Evolutionary conservation across 2,329 filamentous ascomycete genomes (phyloP), one percentile per base, ranked within the genome.

Genomic region (Hyphodiscus sp.): DNA sequence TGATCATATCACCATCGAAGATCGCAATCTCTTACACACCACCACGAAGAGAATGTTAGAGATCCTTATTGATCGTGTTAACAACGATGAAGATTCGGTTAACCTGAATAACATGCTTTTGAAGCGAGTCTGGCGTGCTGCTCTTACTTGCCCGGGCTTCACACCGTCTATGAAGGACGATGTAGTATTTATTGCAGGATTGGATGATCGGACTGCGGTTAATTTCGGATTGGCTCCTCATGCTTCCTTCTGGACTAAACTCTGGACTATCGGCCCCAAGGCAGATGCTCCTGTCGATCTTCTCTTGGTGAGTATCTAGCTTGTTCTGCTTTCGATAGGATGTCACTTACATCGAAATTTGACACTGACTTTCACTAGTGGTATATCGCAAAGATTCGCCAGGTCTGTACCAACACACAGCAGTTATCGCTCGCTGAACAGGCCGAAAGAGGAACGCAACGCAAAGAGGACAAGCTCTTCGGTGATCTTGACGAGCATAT

Each of bases 141-240:
- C 76, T 19, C 74, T 86, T 69, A 67, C 70, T 2, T 86, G 83
- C 62, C 73, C 76, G 1, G 83, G 82, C 1, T 85, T 86, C 64
- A 82, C 79, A 2, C 71, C 78, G 1, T 57, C 75, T n/a, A 79
- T 81, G 71, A 85, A 85, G 68, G 79, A 83, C 60, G 76, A 81
- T 59, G 72, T 86, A 58, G 73, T 77, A 7, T 73, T 61, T 50
- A 50, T 73, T 69, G 69, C 2, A 64, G 67, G 16, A 61, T 80
- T 57, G 43, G 33, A 63, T 0, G 23, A 60, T 0, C 68, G 73
- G 0, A 45, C 57, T 16, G 69, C 70, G 47, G 64, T 63, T 6
- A 66, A 70, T 20, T 75, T 73, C 60, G 74, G 75, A 46, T 71
- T 77, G 63, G 80, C 81, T 1, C 71, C 69, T 4, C 73, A 71